Evolutionary conservation across 306 rosid species (phyloP).

Genomic region (Ammopiptanthus mongolicus): DNA sequence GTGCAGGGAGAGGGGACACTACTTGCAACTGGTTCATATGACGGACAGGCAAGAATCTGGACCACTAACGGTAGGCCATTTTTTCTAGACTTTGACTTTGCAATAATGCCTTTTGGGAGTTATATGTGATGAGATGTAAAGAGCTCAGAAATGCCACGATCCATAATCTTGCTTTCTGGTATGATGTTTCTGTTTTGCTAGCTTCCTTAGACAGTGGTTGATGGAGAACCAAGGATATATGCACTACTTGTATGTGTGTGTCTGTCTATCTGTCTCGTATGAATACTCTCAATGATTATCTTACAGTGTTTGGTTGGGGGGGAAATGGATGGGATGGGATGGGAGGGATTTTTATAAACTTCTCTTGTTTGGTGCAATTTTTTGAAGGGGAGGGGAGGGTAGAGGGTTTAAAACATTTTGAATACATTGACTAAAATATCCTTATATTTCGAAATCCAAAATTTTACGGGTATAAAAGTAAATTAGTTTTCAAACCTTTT

Average conservation of each 20-base stretch:
- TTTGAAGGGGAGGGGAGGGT: too few species aligned
- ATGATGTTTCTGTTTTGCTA: not conserved
- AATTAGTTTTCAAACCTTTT: too few species aligned
- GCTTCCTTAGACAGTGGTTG: not conserved
- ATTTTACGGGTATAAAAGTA: too few species aligned
- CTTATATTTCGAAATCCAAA: too few species aligned
- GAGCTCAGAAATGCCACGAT: not conserved
- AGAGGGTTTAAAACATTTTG: too few species aligned
- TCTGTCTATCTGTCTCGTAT: not conserved
- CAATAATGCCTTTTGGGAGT: not conserved
- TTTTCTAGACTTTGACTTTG: not conserved
- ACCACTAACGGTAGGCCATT: slow-evolving; percentile 43
- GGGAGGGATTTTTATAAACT: too few species aligned
- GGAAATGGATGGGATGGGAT: too few species aligned
- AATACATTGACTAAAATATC: too few species aligned
- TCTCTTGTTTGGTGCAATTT: too few species aligned
- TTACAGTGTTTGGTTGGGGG: too few species aligned
- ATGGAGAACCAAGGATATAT: not conserved
- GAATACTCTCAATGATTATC: not conserved
- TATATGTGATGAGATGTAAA: not conserved
- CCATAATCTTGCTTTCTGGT: not conserved
- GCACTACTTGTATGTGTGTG: not conserved
- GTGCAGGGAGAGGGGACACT: slow-evolving; percentile 65
- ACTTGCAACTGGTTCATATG: slow-evolving; percentile 77
- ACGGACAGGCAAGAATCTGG: slow-evolving; percentile 90